Base-by-base conservation (phyloP, 1,284 basidiomycete species). In the Mycena sp. region DNA sequence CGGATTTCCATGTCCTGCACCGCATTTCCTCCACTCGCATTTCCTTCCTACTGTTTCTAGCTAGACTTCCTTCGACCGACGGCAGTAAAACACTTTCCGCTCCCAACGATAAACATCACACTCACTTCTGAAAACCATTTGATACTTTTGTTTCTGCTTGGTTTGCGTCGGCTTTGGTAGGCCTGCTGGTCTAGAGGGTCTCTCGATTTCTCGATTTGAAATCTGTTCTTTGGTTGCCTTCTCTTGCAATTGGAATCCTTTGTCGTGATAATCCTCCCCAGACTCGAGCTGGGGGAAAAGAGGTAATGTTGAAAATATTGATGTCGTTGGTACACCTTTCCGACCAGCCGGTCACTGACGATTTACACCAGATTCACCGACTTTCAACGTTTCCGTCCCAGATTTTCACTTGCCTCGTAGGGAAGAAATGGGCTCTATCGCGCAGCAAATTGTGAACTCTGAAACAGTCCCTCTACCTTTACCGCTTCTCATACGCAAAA, bases 21-120 rank as follows among this genome's bases (percentile, higher is more conserved):
- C 35, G 46, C 29, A 30, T 48, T 30, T 48, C 9, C 28, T 51
- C 35, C 32, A 51, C 49, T 38, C 32, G 30, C 49, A 26, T 51
- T 26, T 51, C 49, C 49, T 51, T 37, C 38, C 49, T 21, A 37
- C n/a, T 50, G 28, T 46, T 46, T 46, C 28, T 46, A 49, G 46
- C 46, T 49, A 30, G 23, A 30, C 46, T 49, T 49, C 46, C 46
- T 49, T 49, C 29, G 46, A 28, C 2, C 29, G 29, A 49, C 29
- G 29, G 46, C 29, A 30, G 26, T 45, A 26, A 45, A 45, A 9
- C 4, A 32, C 46, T 19, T 32, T 4, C 14, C 35, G 5, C 46
- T 6, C 29, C 14, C 43, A 44, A 44, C 21, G 19, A 49, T 16
- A 37, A 50, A 10, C 21, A 50, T 50, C 48, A 50, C 48, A 50